Evolutionary conservation across 208 protist species (phyloP).

Genomic region (Acanthamoeba castellanii): DNA sequence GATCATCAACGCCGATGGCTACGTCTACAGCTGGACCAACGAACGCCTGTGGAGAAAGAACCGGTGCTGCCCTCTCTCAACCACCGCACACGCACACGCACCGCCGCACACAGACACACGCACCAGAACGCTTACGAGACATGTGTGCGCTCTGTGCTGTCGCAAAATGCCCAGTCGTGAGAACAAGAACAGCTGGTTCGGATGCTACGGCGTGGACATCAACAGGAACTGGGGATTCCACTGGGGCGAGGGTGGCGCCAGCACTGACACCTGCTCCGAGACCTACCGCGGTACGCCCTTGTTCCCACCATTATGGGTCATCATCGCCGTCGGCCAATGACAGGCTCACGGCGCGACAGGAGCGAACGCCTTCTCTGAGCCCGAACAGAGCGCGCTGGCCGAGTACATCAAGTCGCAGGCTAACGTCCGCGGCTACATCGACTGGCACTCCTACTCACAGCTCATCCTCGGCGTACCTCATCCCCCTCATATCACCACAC

Average conservation of each 20-base stretch:
- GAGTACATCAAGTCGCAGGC: not conserved
- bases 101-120: not conserved
- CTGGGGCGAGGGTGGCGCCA: conserved; percentile 78
- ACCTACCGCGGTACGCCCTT: conserved; percentile 73
- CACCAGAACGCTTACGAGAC: not conserved
- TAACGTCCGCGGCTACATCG: conserved; percentile 62
- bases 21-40: conserved; percentile 72
- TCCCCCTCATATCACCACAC: not conserved
- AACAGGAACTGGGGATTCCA: conserved; percentile 82
- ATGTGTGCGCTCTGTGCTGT: not conserved
- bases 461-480: conserved; percentile 27
- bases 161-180: not conserved
- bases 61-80: not conserved
- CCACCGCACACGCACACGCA: not conserved
- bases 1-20: conserved; percentile 43
- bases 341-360: not conserved
- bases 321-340: not conserved
- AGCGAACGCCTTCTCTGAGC: not conserved
- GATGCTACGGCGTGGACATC: conserved; percentile 77
- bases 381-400: not conserved
- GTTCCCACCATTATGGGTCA: not conserved
- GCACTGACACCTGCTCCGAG: conserved; percentile 56
- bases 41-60: conserved; percentile 84
- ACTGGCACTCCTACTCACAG: conserved; percentile 75
- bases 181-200: conserved; percentile 53